Base-by-base conservation (phyloP, 441 rosid species). In the Eugenia klotzschiana region DNA sequence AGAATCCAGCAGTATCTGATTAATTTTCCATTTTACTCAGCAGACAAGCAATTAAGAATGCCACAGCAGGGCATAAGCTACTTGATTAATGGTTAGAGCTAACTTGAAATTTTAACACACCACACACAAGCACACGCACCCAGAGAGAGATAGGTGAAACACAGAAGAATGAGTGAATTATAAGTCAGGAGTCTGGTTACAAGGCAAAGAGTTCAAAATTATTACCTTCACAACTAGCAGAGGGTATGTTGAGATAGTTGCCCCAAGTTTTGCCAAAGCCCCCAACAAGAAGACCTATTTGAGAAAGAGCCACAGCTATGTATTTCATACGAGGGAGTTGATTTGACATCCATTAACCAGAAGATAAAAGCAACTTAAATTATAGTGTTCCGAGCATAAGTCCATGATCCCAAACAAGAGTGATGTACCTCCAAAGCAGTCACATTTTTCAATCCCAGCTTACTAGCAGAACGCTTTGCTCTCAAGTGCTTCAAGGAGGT, bases 161-260 rank as follows among this genome's bases (percentile, higher is more conserved):
- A 33, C 33, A 51, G 81, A 79, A 79, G 57, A 27, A 79, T 79
- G n/a, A 16, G 25, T 79, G 56, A 50, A 50, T 9, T 51, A 51
- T 37, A 79, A 16, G 43, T 26, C 37, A 53, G n/a, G 57, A 79
- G n/a, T 53, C 7, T 12, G 43, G 14, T 79, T 13, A 18, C 13
- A 2, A 15, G 5, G 56, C 81, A 84, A 52, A 23, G 22, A 51
- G 64, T 58, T 33, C 26, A 40, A 55, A 55, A 86, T 80, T 49
- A 29, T 87, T 89, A 93, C 96, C 96, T 93, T 93, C 79, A 93
- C 94, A 86, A 92, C 96, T 85, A 93, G 88, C 60, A 92, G 83
- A 57, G 96, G 96, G 79, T 93, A 92, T 51, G 96, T 93, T 84
- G 91, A 69, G 40, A 93, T 86, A 33, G 96, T 93, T 82, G 96